Base-by-base conservation (phyloP, 2,329 filamentous ascomycete genomes). In the Aspergillus neoniger region DNA sequence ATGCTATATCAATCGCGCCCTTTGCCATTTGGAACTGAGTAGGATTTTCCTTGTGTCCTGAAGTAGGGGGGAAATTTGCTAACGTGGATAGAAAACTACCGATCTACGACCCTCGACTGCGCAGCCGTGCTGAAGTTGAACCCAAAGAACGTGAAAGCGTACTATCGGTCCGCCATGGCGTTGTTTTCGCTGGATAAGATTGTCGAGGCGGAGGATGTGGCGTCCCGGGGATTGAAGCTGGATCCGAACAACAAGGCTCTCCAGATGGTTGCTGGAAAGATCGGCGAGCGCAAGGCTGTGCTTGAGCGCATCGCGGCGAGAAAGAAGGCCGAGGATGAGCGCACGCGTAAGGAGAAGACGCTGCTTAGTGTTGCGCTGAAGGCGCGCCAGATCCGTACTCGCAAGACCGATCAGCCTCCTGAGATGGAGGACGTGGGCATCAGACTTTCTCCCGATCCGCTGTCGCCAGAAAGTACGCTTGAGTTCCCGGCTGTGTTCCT, bases 361-460 rank as follows among this genome's bases (percentile, higher is more conserved):
- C 85, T 91, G 6, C 79, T 97, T 12, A 82, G 81, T 69, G 83
- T 86, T 1, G 90, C 90, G 19, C 78, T 94, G 51, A 77, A 78
- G 67, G 88, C 90, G 3, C 82, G 93, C n/a, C 84, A 85, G 54
- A 91, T 98, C 71, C 80, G 81, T 21, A 85, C 85, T 8, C 83
- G 90, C 57, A 83, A 79, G 55, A 94, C 91, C 10, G 81, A 82
- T 6, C 83, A 89, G 70, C 87, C 91, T 38, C 93, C 93, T 0
- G 91, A 97, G 71, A 89, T 96, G 83, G 92, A 96, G 77, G 94
- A 96, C 74, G 91, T 92, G 1, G 79, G 75, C 7, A 82, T 97
- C 49, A 78, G 81, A 57, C 85, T 98, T 5, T 83, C 85, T 9
- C 89, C 88, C 2, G 88, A 96, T 70, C 85, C 90, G 17, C 80